phyloP scores from a whole-genome alignment of 2,329 filamentous ascomycete genomes.

The Botrytis sinoallii region DNA sequence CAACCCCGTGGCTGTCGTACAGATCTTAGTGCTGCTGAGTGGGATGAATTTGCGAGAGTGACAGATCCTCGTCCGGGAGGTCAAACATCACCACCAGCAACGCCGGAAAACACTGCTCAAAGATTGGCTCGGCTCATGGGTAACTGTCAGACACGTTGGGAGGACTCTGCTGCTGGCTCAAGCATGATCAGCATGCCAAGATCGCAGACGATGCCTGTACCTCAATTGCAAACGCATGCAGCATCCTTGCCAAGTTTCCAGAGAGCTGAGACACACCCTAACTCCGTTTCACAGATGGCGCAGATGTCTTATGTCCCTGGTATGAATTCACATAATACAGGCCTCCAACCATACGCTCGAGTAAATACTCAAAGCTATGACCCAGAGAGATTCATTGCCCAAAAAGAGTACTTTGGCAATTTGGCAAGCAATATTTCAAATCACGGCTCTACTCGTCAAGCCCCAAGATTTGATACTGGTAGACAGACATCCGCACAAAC shows the following conservation, averaged over 20 bases:
- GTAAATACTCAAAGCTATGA: neutral
- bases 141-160: constrained; percentile 29
- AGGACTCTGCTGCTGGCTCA: constrained; percentile 19
- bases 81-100: constrained; percentile 16
- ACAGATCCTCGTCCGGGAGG: constrained; percentile 13
- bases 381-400: neutral
- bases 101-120: constrained; percentile 23
- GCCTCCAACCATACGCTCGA: neutral
- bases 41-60: constrained; percentile 11
- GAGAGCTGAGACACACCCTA: constrained; percentile 27
- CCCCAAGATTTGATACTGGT: constrained; percentile 59
- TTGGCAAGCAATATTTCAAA: constrained; percentile 41
- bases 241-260: constrained; percentile 17
- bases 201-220: constrained; percentile 24
- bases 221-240: constrained; percentile 3
- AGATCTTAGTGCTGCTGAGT: constrained; percentile 14
- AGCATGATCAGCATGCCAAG: constrained; percentile 18
- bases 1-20: constrained; percentile 31
- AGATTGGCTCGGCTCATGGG: constrained; percentile 29
- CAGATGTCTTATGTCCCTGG: neutral
- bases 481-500: constrained; percentile 60
- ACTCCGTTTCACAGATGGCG: neutral
- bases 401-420: constrained; percentile 15
- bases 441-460: constrained; percentile 46
- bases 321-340: neutral